Percentiles rank a stretch among this genome's conserved stretches.
These are phyloP conservation scores for Rhynchospora tenuis DNA, from an alignment of 176 grass and related monocot species.

Conservation along the genomic window DNA sequence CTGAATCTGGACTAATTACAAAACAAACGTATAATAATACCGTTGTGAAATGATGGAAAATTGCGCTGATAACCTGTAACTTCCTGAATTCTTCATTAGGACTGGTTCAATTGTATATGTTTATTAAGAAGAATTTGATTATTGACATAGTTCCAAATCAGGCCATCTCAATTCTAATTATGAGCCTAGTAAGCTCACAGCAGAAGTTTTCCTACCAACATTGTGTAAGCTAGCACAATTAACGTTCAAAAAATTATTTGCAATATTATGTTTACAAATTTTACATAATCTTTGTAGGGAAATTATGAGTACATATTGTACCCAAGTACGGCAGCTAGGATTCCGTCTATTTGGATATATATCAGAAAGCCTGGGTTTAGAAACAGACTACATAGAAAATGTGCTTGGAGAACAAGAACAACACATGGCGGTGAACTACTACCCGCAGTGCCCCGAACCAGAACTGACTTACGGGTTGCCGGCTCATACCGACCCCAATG, in stretches of 20 bases:
- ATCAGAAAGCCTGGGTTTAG: slow-evolving; percentile 58
- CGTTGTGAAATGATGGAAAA: not conserved
- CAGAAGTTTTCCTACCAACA: not conserved
- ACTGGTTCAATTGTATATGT: not conserved
- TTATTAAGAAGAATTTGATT: not conserved
- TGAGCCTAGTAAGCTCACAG: not conserved
- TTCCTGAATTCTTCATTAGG: not conserved
- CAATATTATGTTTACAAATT: not conserved
- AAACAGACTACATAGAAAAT: slow-evolving; percentile 42
- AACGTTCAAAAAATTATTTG: not conserved
- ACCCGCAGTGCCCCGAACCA: slow-evolving; percentile 61
- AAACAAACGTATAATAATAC: not conserved
- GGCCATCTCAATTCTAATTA: not conserved
- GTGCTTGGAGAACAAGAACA: slow-evolving; percentile 72
- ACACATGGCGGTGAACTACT: slow-evolving; percentile 89
- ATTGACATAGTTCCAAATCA: not conserved
- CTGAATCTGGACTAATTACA: not conserved
- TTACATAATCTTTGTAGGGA: slow-evolving; percentile 19
- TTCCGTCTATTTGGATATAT: slow-evolving; percentile 48
- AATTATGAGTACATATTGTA: slow-evolving; percentile 57
- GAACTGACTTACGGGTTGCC: slow-evolving; percentile 78
- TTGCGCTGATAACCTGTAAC: not conserved
- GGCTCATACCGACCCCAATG: slow-evolving; percentile 81
- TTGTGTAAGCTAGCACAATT: too few relatives aligned
- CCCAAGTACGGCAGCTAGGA: slow-evolving; percentile 47